These are phyloP conservation scores for Gillenia trifoliata DNA, from an alignment of 306 rosid genomes.

Conservation along the genomic window DNA sequence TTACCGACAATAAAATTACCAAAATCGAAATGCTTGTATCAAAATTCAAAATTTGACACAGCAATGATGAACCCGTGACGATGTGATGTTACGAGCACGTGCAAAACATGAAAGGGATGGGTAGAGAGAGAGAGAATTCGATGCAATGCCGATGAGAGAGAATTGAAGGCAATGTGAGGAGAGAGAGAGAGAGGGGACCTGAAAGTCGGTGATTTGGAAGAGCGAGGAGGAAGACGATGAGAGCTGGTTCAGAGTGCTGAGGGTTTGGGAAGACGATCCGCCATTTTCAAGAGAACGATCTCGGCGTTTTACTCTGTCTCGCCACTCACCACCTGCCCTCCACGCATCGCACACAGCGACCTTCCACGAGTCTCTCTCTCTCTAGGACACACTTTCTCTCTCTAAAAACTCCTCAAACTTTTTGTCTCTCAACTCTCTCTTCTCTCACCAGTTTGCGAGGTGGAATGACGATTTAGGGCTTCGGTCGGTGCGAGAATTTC, in stretches of 20 bases:
- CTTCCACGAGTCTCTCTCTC: constrained; percentile 28
- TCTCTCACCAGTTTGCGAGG: not conserved
- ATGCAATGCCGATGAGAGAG: not conserved
- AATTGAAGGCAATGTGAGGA: not conserved
- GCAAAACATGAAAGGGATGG: not conserved
- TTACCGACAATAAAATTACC: not conserved
- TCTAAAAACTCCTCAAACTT: not conserved
- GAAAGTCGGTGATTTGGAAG: not conserved
- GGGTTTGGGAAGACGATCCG: constrained; percentile 15
- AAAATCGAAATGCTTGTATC: not conserved
- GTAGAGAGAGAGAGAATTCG: not conserved
- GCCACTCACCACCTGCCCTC: constrained; percentile 7
- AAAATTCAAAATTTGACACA: not conserved
- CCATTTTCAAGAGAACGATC: constrained; percentile 22
- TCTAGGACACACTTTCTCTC: constrained; percentile 1
- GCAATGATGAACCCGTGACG: not conserved
- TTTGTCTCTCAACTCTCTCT: not conserved
- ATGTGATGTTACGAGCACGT: not conserved
- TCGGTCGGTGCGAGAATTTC: not conserved
- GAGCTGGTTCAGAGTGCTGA: not conserved
- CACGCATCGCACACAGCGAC: constrained; percentile 36
- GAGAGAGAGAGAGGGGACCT: not conserved
- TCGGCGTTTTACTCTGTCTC: constrained; percentile 9
- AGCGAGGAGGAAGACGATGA: not conserved
- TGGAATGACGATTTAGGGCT: constrained; percentile 22